Evolutionary conservation across 345 rosid genomes (phyloP).

Genomic region (Turnera subulata): DNA sequence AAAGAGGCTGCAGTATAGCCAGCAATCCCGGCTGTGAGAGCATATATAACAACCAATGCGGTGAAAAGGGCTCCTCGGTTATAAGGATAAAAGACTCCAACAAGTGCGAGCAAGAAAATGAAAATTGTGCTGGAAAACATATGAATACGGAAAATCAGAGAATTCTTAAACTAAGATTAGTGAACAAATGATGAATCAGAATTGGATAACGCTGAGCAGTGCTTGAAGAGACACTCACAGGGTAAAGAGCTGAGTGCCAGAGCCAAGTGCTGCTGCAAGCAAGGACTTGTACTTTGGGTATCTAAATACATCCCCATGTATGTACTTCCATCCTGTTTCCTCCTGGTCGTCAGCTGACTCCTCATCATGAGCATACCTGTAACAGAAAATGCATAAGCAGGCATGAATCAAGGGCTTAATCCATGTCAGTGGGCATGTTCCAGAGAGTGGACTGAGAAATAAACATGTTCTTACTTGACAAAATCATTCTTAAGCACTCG

Average conservation of each 20-base stretch:
- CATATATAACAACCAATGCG: constrained; percentile 30
- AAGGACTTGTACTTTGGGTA: constrained; percentile 68
- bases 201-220: neutral
- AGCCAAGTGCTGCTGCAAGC: constrained; percentile 74
- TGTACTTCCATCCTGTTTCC: constrained; percentile 92
- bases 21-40: constrained; percentile 29
- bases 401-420: neutral
- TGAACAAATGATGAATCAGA: neutral
- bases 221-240: constrained; percentile 49
- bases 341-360: constrained; percentile 88
- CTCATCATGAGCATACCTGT: constrained; percentile 80
- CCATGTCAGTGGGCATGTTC: neutral
- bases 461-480: constrained; percentile 54
- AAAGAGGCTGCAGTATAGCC: constrained; percentile 30
- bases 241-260: constrained; percentile 72
- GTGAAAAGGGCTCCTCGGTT: constrained; percentile 33
- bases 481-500: constrained; percentile 88
- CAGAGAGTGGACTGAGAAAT: neutral
- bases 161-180: neutral
- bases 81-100: constrained; percentile 33
- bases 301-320: constrained; percentile 79
- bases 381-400: neutral
- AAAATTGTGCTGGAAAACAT: constrained; percentile 15
- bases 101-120: constrained; percentile 25
- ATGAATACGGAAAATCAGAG: neutral